These are phyloP conservation scores for Ceratobasidium theobromae DNA, from an alignment of 1,284 basidiomycete species.

Conservation along the genomic window DNA sequence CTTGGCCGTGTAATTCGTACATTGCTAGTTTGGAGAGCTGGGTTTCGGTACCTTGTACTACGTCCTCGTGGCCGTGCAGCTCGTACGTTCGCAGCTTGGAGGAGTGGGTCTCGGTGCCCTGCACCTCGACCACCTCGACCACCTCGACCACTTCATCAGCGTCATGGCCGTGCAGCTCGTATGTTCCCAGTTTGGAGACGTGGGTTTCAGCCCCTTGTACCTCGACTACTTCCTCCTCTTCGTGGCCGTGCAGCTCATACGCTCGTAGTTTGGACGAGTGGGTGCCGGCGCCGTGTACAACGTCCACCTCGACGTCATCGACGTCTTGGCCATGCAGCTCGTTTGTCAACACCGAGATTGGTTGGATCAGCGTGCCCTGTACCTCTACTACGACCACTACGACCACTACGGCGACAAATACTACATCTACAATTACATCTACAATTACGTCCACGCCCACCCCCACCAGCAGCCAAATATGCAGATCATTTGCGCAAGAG, in stretches of 20 bases:
- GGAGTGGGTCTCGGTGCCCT: neutral
- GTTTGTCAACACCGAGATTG: neutral
- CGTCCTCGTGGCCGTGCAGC: no score
- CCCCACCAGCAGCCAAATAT: neutral
- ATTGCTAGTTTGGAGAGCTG: no score
- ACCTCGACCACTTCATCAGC: no score
- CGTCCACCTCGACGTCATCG: neutral
- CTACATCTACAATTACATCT: neutral
- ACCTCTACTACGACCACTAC: neutral
- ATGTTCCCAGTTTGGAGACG: no score
- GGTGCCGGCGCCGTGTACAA: neutral
- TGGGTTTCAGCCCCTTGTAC: no score
- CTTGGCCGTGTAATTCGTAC: no score
- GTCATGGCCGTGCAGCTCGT: no score
- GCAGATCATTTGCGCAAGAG: neutral
- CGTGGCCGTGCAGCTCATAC: no score
- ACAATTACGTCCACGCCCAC: neutral
- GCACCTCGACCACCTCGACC: neutral
- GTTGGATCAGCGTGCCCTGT: conserved; percentile 3
- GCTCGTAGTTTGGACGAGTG: no score
- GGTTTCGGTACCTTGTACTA: no score
- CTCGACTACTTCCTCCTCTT: neutral
- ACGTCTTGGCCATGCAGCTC: conserved; percentile 5
- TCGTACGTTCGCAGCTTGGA: no score
- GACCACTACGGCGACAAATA: neutral